These are phyloP conservation scores for Terfezia claveryi DNA, from an alignment of 495 filamentous ascomycete genomes.

Conservation along the genomic window DNA sequence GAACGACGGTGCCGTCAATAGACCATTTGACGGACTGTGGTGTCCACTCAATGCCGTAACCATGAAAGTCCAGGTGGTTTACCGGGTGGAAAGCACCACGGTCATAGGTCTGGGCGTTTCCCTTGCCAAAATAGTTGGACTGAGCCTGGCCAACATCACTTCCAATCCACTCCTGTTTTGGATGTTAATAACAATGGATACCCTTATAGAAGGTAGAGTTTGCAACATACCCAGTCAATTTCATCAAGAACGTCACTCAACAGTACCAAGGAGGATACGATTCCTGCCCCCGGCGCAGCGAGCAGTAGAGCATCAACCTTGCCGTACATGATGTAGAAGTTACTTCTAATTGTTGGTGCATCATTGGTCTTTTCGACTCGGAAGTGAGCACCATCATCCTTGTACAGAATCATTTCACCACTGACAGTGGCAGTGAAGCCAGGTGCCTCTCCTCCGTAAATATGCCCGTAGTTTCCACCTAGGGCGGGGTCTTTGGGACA, in stretches of 20 bases:
- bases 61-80: conserved; percentile 51
- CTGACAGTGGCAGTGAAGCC: conserved; percentile 43
- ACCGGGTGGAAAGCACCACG: conserved; percentile 45
- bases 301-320: conserved; percentile 49
- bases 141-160: conserved; percentile 43
- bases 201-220: conserved; percentile 20
- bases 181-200: not conserved
- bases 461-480: conserved; percentile 47
- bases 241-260: conserved; percentile 85
- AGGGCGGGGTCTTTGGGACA: conserved; percentile 70
- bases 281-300: conserved; percentile 45
- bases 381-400: conserved; percentile 55
- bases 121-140: conserved; percentile 89
- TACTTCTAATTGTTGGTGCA: conserved; percentile 50
- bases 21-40: conserved; percentile 55
- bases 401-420: conserved; percentile 44
- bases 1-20: conserved; percentile 47
- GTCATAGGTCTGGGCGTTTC: conserved; percentile 47
- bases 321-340: conserved; percentile 74
- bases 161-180: conserved; percentile 41
- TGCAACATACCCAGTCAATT: conserved; percentile 60
- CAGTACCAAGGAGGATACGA: conserved; percentile 68
- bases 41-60: conserved; percentile 82
- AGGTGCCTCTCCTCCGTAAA: conserved; percentile 21
- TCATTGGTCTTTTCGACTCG: conserved; percentile 68